Base-by-base conservation (phyloP, 2,329 filamentous ascomycete species). In the Penicillium janthinellum region DNA sequence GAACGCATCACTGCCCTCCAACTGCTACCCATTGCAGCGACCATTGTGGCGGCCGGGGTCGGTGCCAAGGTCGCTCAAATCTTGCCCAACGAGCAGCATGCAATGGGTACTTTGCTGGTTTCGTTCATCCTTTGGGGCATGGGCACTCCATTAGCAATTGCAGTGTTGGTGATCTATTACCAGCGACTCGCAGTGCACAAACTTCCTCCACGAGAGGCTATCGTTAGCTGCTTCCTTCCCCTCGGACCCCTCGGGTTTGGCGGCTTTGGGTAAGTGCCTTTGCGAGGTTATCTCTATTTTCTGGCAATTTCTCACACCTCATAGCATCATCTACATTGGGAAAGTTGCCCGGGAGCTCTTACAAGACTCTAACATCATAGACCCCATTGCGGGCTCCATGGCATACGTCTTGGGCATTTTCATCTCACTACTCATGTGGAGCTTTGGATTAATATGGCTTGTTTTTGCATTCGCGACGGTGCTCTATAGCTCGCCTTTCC, bases 41-140 rank as follows among this genome's bases (percentile, higher is more conserved):
- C 86, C 2, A 84, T 90, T 38, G 87, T 91, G 54, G 86, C 86
- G 1, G 81, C 88, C 0, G 86, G 85, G 1, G 83, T 85, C 0
- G 88, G 89, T 3, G 85, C 83, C n/a, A 78, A 88, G 56, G 79
- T 90, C 0, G 86, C 88, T 5, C 79, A 81, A n/a, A 80, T 83
- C 20, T 77, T 90, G 1, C 81, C 82, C 1, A 77, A 87, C 63
- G 74, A 76, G 0, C 72, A 80, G 17, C 81, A 86, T 64, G 85
- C 85, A 4, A 71, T 89, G 20, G 83, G 82, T 39, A 91, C 88
- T 0, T 68, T 91, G 22, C 76, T 90, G n/a, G 79, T 79, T 15
- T 87, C 82, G 3, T 91, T 90, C 69, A 77, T 90, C 15, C 83
- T 91, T 64, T 90, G 86, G 87, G 88, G 88, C 0, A 84, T 86